Base-by-base conservation (phyloP, 805 yeast genomes). In the Kazachstania africana region DNA sequence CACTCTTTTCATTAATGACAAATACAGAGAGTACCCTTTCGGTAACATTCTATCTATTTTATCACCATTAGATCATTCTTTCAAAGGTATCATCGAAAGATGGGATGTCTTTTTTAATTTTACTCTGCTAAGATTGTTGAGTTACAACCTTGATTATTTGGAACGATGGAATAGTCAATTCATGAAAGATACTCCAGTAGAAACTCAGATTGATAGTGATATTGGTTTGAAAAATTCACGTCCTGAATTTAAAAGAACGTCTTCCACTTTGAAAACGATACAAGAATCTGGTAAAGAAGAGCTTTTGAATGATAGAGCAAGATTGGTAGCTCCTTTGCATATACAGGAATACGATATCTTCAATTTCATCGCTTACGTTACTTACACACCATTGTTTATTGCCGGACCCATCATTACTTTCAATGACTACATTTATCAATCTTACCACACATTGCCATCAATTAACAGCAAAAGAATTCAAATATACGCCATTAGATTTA, bases 71-170 rank as follows among this genome's bases (percentile, higher is more conserved):
- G 94, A 84, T 46, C 44, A 58, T 17, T 67, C 69, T 2, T 78
- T 70, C 43, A 67, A 68, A 29, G 96, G 97, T 1, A 67, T 87
- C 10, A 76, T 91, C 38, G 65, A 74, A 12, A 68, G 97, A 45
- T 91, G 99, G 99, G 96, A 91, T 50, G 96, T 91, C 3, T 83
- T 81, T 45, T 91, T 75, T 66, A 91, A 91, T 57, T 85, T 93
- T 57, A 78, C 94, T 1, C 60, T 88, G 37, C 65, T 91, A 33
- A 68, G 96, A 47, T 72, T 85, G 68, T 59, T 91, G 28, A 82
- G 95, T 36, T 91, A 68, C 55, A 80, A 82, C 40, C 50, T 82
- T 39, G 99, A 91, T 57, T 84, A 69, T 45, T 45, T 77, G 19
- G 70, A 68, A 43, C 62, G 61, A 32, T 53, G 42, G 43, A 14